Evolutionary conservation across 495 filamentous ascomycete genomes (phyloP).

Genomic region (Trichoderma gamsii): DNA sequence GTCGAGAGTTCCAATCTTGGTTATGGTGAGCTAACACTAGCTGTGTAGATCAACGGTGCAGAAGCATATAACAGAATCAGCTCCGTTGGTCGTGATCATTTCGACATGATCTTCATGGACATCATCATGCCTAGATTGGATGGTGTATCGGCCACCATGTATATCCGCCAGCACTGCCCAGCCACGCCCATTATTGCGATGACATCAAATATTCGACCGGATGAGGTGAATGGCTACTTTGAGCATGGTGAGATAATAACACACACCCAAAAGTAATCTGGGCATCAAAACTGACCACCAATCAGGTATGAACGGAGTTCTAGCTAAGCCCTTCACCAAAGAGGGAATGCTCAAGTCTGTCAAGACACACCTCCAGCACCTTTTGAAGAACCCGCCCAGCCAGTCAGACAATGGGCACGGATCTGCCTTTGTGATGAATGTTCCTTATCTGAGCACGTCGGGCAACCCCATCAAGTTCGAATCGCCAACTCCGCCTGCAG

Average conservation of each 20-base stretch:
- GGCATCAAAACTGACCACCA: slow-evolving; percentile 22
- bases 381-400: slow-evolving; percentile 48
- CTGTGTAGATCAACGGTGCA: slow-evolving; percentile 69
- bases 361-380: slow-evolving; percentile 77
- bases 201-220: slow-evolving; percentile 96
- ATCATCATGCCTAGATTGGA: slow-evolving; percentile 98
- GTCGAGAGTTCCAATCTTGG: background rate
- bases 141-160: slow-evolving; percentile 87
- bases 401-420: slow-evolving; percentile 12
- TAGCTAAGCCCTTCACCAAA: slow-evolving; percentile 95
- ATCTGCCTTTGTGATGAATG: slow-evolving; percentile 3
- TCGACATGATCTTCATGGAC: slow-evolving; percentile 96
- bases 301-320: slow-evolving; percentile 95
- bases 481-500: slow-evolving; percentile 18
- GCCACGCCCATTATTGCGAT: slow-evolving; percentile 91
- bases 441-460: slow-evolving; percentile 19
- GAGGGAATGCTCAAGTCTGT: slow-evolving; percentile 88
- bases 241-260: slow-evolving; percentile 67
- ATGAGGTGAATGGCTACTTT: slow-evolving; percentile 97
- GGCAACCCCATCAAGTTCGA: slow-evolving; percentile 20
- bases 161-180: slow-evolving; percentile 82
- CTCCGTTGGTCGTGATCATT: slow-evolving; percentile 48
- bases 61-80: slow-evolving; percentile 93
- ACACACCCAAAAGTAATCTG: background rate
- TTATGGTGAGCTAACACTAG: slow-evolving; percentile 25